Percentiles rank a stretch among this genome's conserved stretches.
These are phyloP conservation scores for Ormosia semicastrata DNA, from an alignment of 306 rosid species.

Conservation along the genomic window DNA sequence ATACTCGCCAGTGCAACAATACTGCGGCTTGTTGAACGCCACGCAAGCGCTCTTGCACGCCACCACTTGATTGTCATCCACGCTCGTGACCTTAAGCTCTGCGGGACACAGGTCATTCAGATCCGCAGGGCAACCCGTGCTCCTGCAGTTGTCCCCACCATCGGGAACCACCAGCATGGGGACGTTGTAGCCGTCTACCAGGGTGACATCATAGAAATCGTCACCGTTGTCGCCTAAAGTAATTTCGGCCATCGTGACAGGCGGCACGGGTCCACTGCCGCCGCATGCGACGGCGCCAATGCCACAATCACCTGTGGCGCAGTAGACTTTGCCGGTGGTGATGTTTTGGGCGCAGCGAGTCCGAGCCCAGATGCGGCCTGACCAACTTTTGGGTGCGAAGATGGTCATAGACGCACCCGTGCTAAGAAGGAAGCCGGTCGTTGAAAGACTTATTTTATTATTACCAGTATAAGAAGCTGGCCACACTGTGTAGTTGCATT, in stretches of 20 bases:
- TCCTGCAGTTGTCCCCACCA: constrained; percentile 55
- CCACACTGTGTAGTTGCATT: constrained; percentile 77
- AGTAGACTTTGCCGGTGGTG: constrained; percentile 58
- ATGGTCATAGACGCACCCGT: constrained; percentile 46
- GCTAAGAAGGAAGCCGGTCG: constrained; percentile 58
- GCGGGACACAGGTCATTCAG: constrained; percentile 61
- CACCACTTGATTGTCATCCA: constrained; percentile 26
- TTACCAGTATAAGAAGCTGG: constrained; percentile 66
- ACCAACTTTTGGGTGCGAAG: constrained; percentile 54
- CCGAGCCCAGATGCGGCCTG: constrained; percentile 74
- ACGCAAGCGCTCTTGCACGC: constrained; percentile 74
- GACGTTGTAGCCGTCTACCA: constrained; percentile 29
- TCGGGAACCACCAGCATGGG: constrained; percentile 60
- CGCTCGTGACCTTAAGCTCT: constrained; percentile 45
- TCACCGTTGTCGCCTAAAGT: too few relatives aligned
- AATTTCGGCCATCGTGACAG: constrained; percentile 70
- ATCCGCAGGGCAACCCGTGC: constrained; percentile 59
- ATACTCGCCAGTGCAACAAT: constrained; percentile 68
- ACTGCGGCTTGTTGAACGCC: constrained; percentile 47
- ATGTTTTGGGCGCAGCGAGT: constrained; percentile 64
- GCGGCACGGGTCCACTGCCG: constrained; percentile 46
- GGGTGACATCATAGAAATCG: constrained; percentile 73
- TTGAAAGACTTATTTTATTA: constrained; percentile 45
- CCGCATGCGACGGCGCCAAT: constrained; percentile 52
- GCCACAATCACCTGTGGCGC: constrained; percentile 71